Conservation (phyloP, 2,329 filamentous ascomycete species). For the Aspergillus tubingensis region DNA sequence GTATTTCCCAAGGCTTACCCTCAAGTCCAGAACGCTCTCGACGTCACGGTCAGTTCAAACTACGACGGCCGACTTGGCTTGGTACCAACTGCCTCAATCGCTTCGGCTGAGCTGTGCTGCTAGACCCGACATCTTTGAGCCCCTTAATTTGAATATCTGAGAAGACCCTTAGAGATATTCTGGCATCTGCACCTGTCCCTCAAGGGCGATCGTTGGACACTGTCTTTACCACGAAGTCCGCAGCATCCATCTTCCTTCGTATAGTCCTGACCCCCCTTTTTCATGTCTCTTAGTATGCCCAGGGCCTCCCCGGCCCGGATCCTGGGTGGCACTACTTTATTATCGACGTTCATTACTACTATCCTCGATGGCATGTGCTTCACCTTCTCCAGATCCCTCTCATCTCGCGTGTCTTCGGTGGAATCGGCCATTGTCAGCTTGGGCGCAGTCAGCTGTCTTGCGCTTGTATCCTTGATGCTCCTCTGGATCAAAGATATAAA, state of each 20-base stretch:
- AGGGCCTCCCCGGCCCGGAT: constrained; percentile 21
- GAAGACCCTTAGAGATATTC: background rate
- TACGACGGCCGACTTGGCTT: background rate
- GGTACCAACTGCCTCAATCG: background rate
- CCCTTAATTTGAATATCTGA: background rate
- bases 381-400: constrained; percentile 23
- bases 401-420: constrained; percentile 17
- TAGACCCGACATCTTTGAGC: background rate
- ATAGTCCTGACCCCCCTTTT: background rate
- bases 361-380: constrained; percentile 34
- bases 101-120: background rate
- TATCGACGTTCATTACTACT: constrained; percentile 28
- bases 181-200: background rate
- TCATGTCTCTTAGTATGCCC: constrained; percentile 5
- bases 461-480: constrained; percentile 22
- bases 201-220: background rate
- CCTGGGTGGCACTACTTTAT: constrained; percentile 28
- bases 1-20: background rate
- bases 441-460: constrained; percentile 28
- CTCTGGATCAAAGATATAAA: constrained; percentile 23
- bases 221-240: background rate
- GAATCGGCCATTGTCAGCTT: constrained; percentile 30
- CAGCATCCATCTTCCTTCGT: background rate
- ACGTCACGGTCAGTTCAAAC: background rate
- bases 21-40: background rate